A percentile compares a stretch with the other conserved stretches of the same genome.
phyloP scores from a whole-genome alignment of 169 alveolate genomes.

The Plasmodium vivax region DNA sequence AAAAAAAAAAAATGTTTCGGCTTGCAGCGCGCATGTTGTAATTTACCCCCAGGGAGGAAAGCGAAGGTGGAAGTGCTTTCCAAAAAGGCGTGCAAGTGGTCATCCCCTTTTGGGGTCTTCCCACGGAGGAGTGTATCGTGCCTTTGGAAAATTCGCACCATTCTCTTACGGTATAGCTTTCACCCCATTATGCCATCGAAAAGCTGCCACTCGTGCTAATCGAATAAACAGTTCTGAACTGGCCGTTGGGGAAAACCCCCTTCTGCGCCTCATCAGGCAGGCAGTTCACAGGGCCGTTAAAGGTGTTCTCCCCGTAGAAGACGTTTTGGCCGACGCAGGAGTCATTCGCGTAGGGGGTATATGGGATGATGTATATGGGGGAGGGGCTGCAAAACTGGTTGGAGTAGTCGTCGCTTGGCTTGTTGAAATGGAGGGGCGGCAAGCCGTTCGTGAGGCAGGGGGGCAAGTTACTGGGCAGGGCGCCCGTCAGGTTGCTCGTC shows the following conservation, averaged over 20 bases:
- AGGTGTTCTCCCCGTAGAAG: neutral
- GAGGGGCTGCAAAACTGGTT: neutral
- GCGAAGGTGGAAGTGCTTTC: neutral
- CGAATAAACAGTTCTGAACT: constrained; percentile 21
- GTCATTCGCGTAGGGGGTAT: constrained; percentile 2
- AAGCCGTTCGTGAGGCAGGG: neutral
- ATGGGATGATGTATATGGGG: constrained; percentile 5
- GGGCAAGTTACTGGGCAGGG: neutral
- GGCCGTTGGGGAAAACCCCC: neutral
- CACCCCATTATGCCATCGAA: neutral
- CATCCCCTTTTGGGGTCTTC: neutral
- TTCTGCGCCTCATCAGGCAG: constrained; percentile 9
- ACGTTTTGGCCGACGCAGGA: neutral
- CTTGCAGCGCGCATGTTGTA: neutral
- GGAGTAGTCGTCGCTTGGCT: neutral
- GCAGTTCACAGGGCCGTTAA: constrained; percentile 15
- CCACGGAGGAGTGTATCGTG: neutral
- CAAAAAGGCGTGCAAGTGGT: neutral
- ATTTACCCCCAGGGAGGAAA: neutral
- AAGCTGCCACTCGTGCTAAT: constrained; percentile 19
- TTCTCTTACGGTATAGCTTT: neutral
- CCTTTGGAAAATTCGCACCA: neutral
- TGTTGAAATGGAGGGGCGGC: constrained; percentile 7
- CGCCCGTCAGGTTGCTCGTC: neutral
- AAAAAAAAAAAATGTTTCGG: neutral